Base-by-base conservation (phyloP, 2,329 filamentous ascomycete genomes). In the Myriosclerotinia scirpicola region DNA sequence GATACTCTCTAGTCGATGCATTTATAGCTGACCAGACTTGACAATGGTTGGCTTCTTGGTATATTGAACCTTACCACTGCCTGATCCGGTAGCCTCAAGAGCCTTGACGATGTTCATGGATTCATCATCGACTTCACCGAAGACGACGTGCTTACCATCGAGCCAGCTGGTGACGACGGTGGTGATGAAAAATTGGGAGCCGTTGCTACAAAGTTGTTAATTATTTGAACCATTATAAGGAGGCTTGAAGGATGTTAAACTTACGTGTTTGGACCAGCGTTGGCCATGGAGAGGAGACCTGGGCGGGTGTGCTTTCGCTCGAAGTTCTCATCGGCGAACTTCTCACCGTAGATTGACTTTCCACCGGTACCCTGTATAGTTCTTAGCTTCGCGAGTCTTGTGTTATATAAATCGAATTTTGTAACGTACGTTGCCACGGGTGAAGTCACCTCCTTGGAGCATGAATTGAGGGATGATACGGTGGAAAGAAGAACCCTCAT, bases 171-270 rank as follows among this genome's bases (percentile, higher is more conserved):
- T 98, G n/a, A 89, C 84, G 40, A 97, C 92, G 20, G 95, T 98
- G 59, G 95, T 99, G 74, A 98, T 83, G 85, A 99, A 99, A 86
- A 99, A 99, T 77, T 99, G 95, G 62, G 92, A 96, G 76, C 95
- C 95, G 82, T 99, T 99, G 80, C 95, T 97, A 70, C 81, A 81
- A 36, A 82, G 84, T 38, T 53, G 48, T 70, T 63, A 83, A 30
- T 14, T 8, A 14, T 22, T 61, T 38, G 34, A 40, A 78, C 89
- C 89, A 79, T 92, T 89, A 78, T 87, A 87, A 76, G 84, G 84
- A 77, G 92, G 83, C 81, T 14, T 81, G 82, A 20, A 34, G 20
- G 22, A 81, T 82, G 73, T 87, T 87, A 86, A 55, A 72, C 85
- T 80, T 83, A 89, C 87, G 94, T 98, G 90, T 98, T 96, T 78